These are phyloP conservation scores for Trypanosomatidae sp. DNA, from an alignment of 208 protist genomes.

Conservation along the genomic window DNA sequence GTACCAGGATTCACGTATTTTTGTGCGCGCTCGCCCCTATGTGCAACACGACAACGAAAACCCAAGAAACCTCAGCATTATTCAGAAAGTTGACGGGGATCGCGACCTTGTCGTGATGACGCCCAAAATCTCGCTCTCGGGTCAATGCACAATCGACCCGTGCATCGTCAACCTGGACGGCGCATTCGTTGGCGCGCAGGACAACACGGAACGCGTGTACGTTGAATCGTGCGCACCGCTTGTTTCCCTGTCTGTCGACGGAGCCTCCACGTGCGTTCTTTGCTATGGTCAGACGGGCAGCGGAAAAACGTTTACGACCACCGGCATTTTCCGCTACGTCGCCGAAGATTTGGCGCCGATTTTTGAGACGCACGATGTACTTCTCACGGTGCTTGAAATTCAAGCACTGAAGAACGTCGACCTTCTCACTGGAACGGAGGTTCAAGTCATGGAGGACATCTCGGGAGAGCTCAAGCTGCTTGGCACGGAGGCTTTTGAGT, in stretches of 20 bases:
- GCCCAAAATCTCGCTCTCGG: constrained; percentile 82
- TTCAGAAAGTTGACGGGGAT: constrained; percentile 69
- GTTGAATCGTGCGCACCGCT: constrained; percentile 78
- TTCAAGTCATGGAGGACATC: constrained; percentile 87
- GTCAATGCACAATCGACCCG: constrained; percentile 76
- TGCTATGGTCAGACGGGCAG: constrained; percentile 93
- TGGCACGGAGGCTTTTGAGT: constrained; percentile 78
- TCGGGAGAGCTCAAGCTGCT: constrained; percentile 79
- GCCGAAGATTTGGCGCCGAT: constrained; percentile 53
- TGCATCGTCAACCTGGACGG: constrained; percentile 72
- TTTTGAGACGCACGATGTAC: constrained; percentile 69
- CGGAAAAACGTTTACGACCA: constrained; percentile 90
- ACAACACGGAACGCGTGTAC: constrained; percentile 73
- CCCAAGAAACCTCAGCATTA: constrained; percentile 66
- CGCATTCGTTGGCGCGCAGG: constrained; percentile 58
- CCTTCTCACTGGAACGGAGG: constrained; percentile 75
- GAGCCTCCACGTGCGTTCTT: constrained; percentile 81
- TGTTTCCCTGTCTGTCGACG: constrained; percentile 73
- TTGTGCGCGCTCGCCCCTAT: constrained; percentile 81
- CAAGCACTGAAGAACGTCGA: constrained; percentile 76
- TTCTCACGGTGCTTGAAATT: constrained; percentile 82
- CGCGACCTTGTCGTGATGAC: constrained; percentile 84
- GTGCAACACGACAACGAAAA: constrained; percentile 80
- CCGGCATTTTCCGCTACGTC: constrained; percentile 72
- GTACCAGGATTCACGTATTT: constrained; percentile 82